Base-by-base conservation (phyloP, 345 rosid species). In the Litchi chinensis region DNA sequence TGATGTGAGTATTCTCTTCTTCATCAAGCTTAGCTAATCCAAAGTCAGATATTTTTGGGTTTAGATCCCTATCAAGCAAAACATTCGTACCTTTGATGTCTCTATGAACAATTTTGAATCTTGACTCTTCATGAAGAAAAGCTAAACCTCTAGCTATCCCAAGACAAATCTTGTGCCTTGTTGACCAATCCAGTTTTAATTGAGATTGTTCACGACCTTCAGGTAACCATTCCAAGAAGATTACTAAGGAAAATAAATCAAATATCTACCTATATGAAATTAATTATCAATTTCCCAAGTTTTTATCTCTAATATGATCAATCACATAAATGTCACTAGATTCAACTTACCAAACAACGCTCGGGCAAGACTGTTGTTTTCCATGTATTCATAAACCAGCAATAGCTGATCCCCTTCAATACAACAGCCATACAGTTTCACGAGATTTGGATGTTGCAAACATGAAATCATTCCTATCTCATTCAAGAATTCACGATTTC, bases 11-110 rank as follows among this genome's bases (percentile, higher is more conserved):
- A 56, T 83, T 77, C 22, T 85, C 90, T 6, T 87, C 89, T 71
- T 85, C 87, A 40, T 85, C 82, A n/a, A 90, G 91, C 80, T 84
- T 85, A 22, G 93, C 93, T 68, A 90, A 78, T 13, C 91, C 93
- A 57, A 90, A 90, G 67, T 90, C 93, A 0, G 93, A 90, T 16
- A 90, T 90, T 74, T 87, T 90, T 56, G 93, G 66, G 63, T 88
- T 90, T 19, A 90, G 71, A 24, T 88, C 82, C 64, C 74, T 72
- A 73, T 87, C 91, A 5, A 90, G 87, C 1, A 88, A 80, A 6
- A 90, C 57, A 84, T 88, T 90, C 19, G 89, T 84, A 3, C 83
- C 85, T 84, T 90, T 90, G 62, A 90, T 90, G 78, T 90, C 93
- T 65, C 91, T 73, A 76, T 90, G 93, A 76, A 90, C 83, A 66